These are phyloP conservation scores for Choanephora cucurbitarum DNA, from an alignment of 371 early-diverging fungal species.

Conservation along the genomic window DNA sequence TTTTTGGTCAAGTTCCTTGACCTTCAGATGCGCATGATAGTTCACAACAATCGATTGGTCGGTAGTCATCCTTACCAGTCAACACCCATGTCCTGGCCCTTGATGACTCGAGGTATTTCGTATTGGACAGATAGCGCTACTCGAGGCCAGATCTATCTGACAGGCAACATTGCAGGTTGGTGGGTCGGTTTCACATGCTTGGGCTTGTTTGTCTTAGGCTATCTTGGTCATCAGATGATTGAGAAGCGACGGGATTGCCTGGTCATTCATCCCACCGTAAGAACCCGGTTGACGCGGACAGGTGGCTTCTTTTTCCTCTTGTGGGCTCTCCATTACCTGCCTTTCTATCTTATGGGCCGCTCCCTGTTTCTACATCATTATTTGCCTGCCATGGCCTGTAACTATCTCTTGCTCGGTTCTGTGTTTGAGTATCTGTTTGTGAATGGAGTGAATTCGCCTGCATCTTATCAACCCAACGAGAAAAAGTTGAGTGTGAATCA, in stretches of 20 bases:
- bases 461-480: constrained; percentile 25
- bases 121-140: constrained; percentile 79
- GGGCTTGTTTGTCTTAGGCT: constrained; percentile 58
- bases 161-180: constrained; percentile 97
- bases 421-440: constrained; percentile 64
- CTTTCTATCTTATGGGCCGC: constrained; percentile 97
- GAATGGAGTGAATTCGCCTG: constrained; percentile 50
- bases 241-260: constrained; percentile 73
- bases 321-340: constrained; percentile 93
- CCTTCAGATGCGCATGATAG: constrained; percentile 84
- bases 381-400: constrained; percentile 84
- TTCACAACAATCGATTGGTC: constrained; percentile 84
- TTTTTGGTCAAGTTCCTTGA: constrained; percentile 87
- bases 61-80: constrained; percentile 92
- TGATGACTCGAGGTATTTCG: constrained; percentile 87
- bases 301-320: constrained; percentile 86
- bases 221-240: constrained; percentile 60
- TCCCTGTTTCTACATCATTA: constrained; percentile 98
- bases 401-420: constrained; percentile 69
- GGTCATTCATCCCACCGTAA: constrained; percentile 38
- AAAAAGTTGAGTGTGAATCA: constrained; percentile 1
- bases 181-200: constrained; percentile 75
- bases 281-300: constrained; percentile 72
- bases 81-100: constrained; percentile 83
- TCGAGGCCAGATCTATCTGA: constrained; percentile 83